Base-by-base conservation (phyloP, 768 basidiomycete species). In the Pleurotus tuber-regium region DNA sequence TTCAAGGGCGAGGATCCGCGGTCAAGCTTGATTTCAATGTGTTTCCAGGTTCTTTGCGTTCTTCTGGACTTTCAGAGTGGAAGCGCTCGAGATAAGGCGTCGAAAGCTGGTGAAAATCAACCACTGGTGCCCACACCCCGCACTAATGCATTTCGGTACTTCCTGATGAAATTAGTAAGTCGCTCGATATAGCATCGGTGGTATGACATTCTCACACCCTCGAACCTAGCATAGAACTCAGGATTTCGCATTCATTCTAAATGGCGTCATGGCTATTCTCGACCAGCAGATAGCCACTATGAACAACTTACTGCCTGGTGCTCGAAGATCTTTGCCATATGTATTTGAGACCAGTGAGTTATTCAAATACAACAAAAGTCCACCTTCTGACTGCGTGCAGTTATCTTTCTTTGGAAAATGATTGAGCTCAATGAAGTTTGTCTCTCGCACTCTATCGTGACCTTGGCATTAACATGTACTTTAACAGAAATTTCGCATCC, bases 131-230 rank as follows among this genome's bases (percentile, higher is more conserved):
- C 89, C 1, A 83, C 82, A 1, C 67, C 78, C 9, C 78, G 79
- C 59, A 86, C 89, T 12, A 98, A 99, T 62, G 83, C 92, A 2
- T 99, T 97, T 66, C 77, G 91, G 43, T 93, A 92, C 67, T 98
- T 95, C 66, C 67, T 97, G 44, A 86, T 92, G 56, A 97, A 97
- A 66, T 67, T 98, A 63, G 92, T 87, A 57, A 58, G 84, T 69
- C 10, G 1, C 40, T 31, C 47, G 25, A 53, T 44, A 40, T 36
- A 12, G 8, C 54, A n/a, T n/a, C n/a, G n/a, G n/a, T n/a, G n/a
- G n/a, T n/a, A n/a, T n/a, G n/a, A n/a, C n/a, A n/a, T n/a, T n/a
- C n/a, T n/a, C n/a, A n/a, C n/a, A n/a, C n/a, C n/a, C n/a, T n/a
- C n/a, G n/a, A n/a, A n/a, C n/a, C n/a, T 38, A 38, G 35, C 35